Conservation (phyloP, 2,329 filamentous ascomycete genomes). For the Aspergillus tamarii region DNA sequence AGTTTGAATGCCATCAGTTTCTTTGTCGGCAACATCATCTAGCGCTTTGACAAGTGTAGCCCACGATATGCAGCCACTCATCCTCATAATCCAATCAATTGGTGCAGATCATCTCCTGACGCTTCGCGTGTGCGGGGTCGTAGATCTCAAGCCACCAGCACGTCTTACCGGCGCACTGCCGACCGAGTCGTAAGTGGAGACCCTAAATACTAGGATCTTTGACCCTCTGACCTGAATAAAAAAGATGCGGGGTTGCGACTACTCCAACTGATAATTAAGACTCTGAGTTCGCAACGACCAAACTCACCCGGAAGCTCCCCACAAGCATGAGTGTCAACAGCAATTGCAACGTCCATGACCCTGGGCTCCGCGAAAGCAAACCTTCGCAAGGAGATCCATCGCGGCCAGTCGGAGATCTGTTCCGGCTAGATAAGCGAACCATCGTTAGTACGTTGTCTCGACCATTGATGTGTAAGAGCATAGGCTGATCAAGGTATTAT, state of each 20-base stretch:
- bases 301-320: neutral
- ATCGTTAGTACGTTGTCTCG: neutral
- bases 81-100: neutral
- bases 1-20: too few species aligned
- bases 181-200: neutral
- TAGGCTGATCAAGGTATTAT: neutral
- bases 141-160: neutral
- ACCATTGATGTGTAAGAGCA: neutral
- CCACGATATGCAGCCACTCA: neutral
- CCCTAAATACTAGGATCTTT: too few species aligned
- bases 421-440: conserved; percentile 1
- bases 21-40: neutral
- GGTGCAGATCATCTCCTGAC: neutral
- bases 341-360: neutral
- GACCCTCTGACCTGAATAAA: neutral
- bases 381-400: neutral
- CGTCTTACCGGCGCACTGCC: neutral
- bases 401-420: neutral
- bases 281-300: neutral
- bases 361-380: neutral
- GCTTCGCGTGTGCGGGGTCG: neutral
- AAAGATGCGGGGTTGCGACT: neutral
- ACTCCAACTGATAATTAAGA: neutral
- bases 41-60: neutral
- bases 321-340: neutral